Evolutionary conservation across 1,284 basidiomycete genomes (phyloP).

Genomic region (Takashimella tepidaria): DNA sequence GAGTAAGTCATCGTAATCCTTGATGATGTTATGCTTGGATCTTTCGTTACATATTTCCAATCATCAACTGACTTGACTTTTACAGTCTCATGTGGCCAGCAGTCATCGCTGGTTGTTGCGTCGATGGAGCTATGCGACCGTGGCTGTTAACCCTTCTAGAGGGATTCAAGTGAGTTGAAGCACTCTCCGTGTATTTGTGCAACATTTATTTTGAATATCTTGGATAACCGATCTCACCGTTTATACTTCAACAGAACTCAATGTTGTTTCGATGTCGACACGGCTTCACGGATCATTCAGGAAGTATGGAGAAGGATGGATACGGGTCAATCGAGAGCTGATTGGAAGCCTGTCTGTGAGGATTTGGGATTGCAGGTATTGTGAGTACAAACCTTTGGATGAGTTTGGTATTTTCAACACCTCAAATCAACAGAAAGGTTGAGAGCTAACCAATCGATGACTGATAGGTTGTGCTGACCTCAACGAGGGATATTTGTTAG

Average conservation of each 20-base stretch:
- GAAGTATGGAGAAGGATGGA: constrained; percentile 48
- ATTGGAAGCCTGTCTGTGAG: constrained; percentile 45
- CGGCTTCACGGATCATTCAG: constrained; percentile 51
- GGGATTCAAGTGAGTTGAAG: constrained; percentile 48
- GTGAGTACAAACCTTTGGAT: constrained; percentile 23
- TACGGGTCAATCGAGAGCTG: constrained; percentile 24
- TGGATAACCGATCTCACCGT: no score
- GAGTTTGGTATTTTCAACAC: no score
- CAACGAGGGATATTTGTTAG: no score
- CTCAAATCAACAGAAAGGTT: no score
- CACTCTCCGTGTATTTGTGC: no score
- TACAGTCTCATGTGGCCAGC: constrained; percentile 51
- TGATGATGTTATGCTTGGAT: no score
- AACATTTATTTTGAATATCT: no score
- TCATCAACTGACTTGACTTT: no score
- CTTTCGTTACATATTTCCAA: no score
- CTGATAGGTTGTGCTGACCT: no score
- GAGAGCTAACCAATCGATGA: no score
- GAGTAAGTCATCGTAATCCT: no score
- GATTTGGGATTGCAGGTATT: constrained; percentile 39
- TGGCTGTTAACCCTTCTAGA: constrained; percentile 51
- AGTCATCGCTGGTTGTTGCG: constrained; percentile 52
- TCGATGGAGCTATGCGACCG: constrained; percentile 43
- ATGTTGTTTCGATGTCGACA: constrained; percentile 55
- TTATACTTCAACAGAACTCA: constrained; percentile 35